Conservation (phyloP, 78 protist genomes). For the Bodo saltans region DNA sequence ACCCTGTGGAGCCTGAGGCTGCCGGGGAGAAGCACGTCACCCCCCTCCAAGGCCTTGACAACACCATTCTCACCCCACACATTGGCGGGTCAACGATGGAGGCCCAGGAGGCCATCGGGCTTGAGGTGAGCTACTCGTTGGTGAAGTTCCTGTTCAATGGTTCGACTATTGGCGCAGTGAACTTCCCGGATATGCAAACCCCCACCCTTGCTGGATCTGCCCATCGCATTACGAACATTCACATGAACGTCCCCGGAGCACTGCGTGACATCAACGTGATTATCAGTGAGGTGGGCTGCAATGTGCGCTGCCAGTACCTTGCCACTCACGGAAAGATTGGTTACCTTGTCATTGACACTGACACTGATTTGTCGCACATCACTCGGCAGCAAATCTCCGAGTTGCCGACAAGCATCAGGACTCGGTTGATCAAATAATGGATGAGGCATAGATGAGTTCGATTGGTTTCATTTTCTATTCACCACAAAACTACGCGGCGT, state of each 20-base stretch:
- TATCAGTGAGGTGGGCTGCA: background rate
- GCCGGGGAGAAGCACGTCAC: constrained; percentile 15
- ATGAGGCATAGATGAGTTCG: too few species aligned
- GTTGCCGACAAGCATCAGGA: background rate
- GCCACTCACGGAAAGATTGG: constrained; percentile 21
- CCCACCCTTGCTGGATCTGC: constrained; percentile 30
- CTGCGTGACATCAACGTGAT: constrained; percentile 32
- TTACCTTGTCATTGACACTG: constrained; percentile 15
- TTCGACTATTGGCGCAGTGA: constrained; percentile 68
- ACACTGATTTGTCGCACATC: background rate
- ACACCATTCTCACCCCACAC: constrained; percentile 87
- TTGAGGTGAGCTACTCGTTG: constrained; percentile 68
- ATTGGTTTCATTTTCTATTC: too few species aligned
- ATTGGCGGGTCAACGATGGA: constrained; percentile 89
- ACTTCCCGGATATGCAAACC: constrained; percentile 75
- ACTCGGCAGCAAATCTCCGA: background rate
- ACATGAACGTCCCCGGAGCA: constrained; percentile 85
- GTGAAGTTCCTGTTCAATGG: constrained; percentile 63
- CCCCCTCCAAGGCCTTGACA: constrained; percentile 60
- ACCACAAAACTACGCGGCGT: too few species aligned
- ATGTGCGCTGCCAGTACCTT: background rate
- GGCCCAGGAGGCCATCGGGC: constrained; percentile 89
- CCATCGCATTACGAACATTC: constrained; percentile 75
- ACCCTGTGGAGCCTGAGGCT: constrained; percentile 68
- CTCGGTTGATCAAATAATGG: constrained; percentile 1